A percentile compares a stretch with the other conserved stretches of the same genome.
Conservation (phyloP, 441 rosid genomes). For the Brassica hybrid region DNA sequence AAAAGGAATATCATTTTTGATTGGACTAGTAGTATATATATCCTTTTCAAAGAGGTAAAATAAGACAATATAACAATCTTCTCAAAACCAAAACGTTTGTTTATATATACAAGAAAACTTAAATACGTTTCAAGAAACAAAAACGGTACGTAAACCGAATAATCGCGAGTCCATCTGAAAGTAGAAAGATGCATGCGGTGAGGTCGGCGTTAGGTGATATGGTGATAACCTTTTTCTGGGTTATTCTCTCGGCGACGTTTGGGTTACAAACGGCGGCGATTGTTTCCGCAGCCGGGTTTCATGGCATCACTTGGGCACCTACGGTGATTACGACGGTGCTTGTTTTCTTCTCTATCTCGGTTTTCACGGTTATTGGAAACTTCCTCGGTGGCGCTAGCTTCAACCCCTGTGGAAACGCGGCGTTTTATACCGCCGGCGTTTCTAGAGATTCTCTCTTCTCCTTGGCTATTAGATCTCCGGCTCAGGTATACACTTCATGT, state of each 20-base stretch:
- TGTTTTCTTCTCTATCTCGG: slow-evolving; percentile 62
- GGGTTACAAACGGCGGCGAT: slow-evolving; percentile 66
- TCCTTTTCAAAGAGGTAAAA: slow-evolving; percentile 10
- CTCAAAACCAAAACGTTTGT: slow-evolving; percentile 1
- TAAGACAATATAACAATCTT: slow-evolving; percentile 15
- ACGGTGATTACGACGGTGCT: slow-evolving; percentile 55
- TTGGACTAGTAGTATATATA: neutral
- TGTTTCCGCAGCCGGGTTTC: slow-evolving; percentile 55
- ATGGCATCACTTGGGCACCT: slow-evolving; percentile 55
- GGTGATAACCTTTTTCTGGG: slow-evolving; percentile 74
- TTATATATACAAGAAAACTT: slow-evolving; percentile 1
- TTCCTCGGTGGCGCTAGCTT: slow-evolving; percentile 87
- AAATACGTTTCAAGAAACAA: neutral
- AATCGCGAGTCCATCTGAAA: slow-evolving; percentile 4
- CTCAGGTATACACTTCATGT: slow-evolving; percentile 58
- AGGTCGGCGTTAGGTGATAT: slow-evolving; percentile 74
- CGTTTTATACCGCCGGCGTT: slow-evolving; percentile 83
- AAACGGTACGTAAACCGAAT: slow-evolving; percentile 6
- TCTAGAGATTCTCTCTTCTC: slow-evolving; percentile 77
- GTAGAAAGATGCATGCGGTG: slow-evolving; percentile 59
- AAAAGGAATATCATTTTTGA: slow-evolving; percentile 5
- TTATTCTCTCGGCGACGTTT: slow-evolving; percentile 69
- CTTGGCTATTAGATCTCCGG: slow-evolving; percentile 86
- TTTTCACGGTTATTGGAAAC: slow-evolving; percentile 57
- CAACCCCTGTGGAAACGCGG: slow-evolving; percentile 75